Evolutionary conservation across 495 filamentous ascomycete species (phyloP), one percentile per base, ranked within the genome.

Genomic region (Aspergillus asperescens): DNA sequence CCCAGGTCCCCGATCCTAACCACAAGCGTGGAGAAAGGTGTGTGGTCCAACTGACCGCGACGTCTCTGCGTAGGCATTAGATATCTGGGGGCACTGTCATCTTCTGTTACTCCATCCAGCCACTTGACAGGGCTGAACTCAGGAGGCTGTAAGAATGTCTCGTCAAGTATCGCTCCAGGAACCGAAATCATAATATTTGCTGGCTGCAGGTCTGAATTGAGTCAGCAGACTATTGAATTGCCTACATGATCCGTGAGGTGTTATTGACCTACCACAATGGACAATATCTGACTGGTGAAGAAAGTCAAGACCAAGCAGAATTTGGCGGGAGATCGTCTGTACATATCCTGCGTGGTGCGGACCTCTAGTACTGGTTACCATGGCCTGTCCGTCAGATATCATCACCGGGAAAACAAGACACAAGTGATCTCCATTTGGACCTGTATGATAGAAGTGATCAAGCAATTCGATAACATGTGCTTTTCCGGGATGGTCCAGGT

Each of bases 361-460:
- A 5, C 23, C 55, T 29, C 46, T 48, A n/a, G n/a, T n/a, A 12
- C n/a, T 27, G 13, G 58, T 35, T 8, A 38, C 56, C 50, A 61
- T 61, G 32, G 6, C 47, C 19, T 57, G 12, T 25, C 58, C 56
- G 48, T 64, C 58, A 39, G 56, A 57, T 29, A 61, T 35, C 53
- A 64, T 59, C 3, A 55, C 54, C 4, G 62, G 62, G 49, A 76
- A 67, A 7, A 79, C 71, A 22, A 79, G 68, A 49, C 76, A 79
- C 22, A 68, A 56, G 56, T 78, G 73, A 1, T 46, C 61, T 7
- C 77, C 76, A 58, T 80, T 77, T 5, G 75, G 76, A 7, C 72
- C 75, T 18, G 57, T 28, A 52, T 74, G 67, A 45, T 68, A 37
- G 49, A 80, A 77, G 15, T 68, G 48, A 53, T 78, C 71, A 20